Conservation (phyloP, 192 early-diverging fungal genomes). For the Anaeromyces robustus region DNA sequence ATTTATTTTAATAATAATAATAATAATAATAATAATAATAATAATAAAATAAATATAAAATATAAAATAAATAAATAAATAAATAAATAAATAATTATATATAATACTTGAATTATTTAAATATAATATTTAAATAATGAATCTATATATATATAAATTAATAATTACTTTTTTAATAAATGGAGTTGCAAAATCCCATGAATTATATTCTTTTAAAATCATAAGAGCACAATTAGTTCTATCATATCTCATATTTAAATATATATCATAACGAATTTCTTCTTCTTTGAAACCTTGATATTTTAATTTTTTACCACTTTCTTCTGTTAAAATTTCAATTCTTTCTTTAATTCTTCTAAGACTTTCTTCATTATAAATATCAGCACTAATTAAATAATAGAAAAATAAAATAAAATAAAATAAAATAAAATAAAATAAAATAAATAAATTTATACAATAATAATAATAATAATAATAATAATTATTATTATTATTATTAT, state of each 20-base stretch:
- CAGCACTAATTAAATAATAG: background rate
- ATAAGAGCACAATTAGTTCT: background rate
- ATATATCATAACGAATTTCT: background rate
- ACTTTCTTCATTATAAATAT: background rate
- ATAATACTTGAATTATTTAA: too few relatives aligned
- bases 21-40: too few relatives aligned
- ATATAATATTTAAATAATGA: background rate
- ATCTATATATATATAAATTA: background rate
- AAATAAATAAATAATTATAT: too few relatives aligned
- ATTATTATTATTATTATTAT: too few relatives aligned
- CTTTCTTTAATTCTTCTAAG: background rate
- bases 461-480: too few relatives aligned
- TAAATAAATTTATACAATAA: too few relatives aligned
- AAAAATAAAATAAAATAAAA: background rate
- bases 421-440: background rate
- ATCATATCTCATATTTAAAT: background rate
- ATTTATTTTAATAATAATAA: too few relatives aligned
- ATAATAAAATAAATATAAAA: too few relatives aligned
- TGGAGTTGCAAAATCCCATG: background rate
- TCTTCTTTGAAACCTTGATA: background rate
- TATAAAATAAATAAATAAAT: too few relatives aligned
- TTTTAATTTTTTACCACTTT: background rate
- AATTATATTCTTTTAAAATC: background rate
- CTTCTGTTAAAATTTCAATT: background rate
- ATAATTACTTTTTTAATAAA: background rate